A percentile compares a stretch with the other conserved stretches of the same genome.
phyloP scores from a whole-genome alignment of 257 asterid genomes.

The Capsicum chinense region DNA sequence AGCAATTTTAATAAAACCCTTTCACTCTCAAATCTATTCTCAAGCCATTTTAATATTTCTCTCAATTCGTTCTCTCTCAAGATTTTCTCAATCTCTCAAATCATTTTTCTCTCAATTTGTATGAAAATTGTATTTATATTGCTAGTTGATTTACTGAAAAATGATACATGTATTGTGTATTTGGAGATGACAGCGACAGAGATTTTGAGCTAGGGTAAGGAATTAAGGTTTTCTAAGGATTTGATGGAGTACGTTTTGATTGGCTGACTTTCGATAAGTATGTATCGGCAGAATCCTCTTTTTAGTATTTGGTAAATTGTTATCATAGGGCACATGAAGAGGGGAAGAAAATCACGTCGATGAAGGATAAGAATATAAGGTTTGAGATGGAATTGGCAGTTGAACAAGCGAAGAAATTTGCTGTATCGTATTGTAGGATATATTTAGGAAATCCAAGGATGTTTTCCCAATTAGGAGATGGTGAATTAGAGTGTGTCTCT shows the following conservation, averaged over 20 bases:
- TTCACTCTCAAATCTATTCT: too few relatives aligned
- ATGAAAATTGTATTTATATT: constrained; percentile 71
- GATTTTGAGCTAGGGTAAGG: constrained; percentile 80
- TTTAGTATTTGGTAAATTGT: constrained; percentile 64
- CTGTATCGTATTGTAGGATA: constrained; percentile 76
- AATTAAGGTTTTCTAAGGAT: constrained; percentile 69
- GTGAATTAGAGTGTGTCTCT: constrained; percentile 56
- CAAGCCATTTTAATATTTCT: too few relatives aligned
- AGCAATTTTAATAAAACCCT: too few relatives aligned
- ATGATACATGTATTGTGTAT: constrained; percentile 67
- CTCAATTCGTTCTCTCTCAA: too few relatives aligned
- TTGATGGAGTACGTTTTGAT: constrained; percentile 77
- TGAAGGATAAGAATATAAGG: constrained; percentile 70
- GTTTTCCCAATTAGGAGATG: constrained; percentile 64
- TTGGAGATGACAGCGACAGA: constrained; percentile 86
- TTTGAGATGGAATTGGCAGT: constrained; percentile 70
- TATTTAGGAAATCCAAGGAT: constrained; percentile 80
- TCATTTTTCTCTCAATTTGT: too few relatives aligned
- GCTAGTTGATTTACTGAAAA: constrained; percentile 71
- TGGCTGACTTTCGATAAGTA: constrained; percentile 75
- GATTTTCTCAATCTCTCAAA: too few relatives aligned
- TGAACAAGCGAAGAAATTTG: constrained; percentile 70
- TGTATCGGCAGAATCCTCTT: constrained; percentile 73
- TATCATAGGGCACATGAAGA: constrained; percentile 85
- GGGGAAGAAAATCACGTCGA: constrained; percentile 69